Conservation (phyloP, 768 basidiomycete genomes). For the Kwoniella sp. region DNA sequence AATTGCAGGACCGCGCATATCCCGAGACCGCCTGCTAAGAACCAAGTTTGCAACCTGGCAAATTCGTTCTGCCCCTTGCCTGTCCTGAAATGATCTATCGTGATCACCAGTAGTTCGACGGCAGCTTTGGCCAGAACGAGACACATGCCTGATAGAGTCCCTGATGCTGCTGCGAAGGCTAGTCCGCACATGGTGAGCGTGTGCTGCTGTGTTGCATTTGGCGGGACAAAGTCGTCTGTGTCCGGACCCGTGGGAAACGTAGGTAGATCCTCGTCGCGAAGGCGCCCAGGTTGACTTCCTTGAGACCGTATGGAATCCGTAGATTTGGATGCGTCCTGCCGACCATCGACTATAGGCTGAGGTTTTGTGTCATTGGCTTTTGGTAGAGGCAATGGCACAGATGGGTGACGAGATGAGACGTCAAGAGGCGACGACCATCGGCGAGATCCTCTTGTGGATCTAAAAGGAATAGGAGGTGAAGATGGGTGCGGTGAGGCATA, state of each 20-base stretch:
- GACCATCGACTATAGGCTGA: background rate
- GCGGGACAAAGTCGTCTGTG: constrained; percentile 6
- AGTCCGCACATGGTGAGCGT: constrained; percentile 71
- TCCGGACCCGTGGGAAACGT: background rate
- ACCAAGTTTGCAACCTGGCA: constrained; percentile 63
- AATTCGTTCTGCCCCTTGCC: constrained; percentile 55
- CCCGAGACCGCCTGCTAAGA: constrained; percentile 70
- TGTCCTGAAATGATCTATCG: constrained; percentile 59
- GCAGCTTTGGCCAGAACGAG: constrained; percentile 91
- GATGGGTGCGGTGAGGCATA: constrained; percentile 40
- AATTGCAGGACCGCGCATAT: constrained; percentile 75
- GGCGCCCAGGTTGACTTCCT: background rate
- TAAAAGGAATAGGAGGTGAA: constrained; percentile 42
- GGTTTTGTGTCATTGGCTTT: background rate
- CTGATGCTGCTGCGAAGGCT: constrained; percentile 83
- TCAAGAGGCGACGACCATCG: constrained; percentile 24
- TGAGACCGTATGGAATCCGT: too few relatives aligned
- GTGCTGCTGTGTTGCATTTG: constrained; percentile 52
- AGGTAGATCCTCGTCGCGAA: background rate
- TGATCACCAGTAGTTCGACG: constrained; percentile 81
- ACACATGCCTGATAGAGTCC: constrained; percentile 88
- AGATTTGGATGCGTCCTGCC: background rate
- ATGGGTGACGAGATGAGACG: constrained; percentile 9
- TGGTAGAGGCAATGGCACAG: background rate
- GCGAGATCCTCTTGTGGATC: constrained; percentile 20